Base-by-base conservation (phyloP, 140 eudicot genomes). In the Oenanthe javanica region DNA sequence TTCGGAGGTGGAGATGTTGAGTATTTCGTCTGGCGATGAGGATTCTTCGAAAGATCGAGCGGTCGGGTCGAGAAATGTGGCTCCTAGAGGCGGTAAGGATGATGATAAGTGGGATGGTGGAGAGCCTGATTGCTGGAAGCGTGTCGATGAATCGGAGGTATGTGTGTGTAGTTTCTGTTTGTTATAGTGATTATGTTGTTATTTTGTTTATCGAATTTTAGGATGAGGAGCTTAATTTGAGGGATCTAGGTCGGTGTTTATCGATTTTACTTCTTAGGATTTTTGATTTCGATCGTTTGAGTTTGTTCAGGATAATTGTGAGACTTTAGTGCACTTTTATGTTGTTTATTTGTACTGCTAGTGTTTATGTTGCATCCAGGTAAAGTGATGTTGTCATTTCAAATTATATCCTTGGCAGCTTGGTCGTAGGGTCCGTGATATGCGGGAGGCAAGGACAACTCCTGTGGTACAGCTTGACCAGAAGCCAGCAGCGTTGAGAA, bases 1-100 rank as follows among this genome's bases (percentile, higher is more conserved):
- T 70, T 92, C 97, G 27, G 98, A 94, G 79, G 92, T 94, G 49
- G 98, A 94, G 89, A 85, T 94, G 98, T 86, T 94, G 59, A 94
- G 98, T 82, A 94, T 94, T 6, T 92, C 97, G 6, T 94, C 98
- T 2, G 98, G 98, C 0, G 98, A 94, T 77, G 98, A 94, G 81
- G 97, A 94, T 83, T 81, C 85, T 59, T 81, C 85, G 38, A 79
- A 45, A 72, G 96, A 87, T 80, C 89, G 79, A 50, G 82, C 82
- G 49, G 84, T 66, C 25, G 86, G 80, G 66, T 69, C 86, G 23
- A 87, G 82, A 82, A 86, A 78, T 38, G 85, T 91, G 83, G 83
- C 45, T 16, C 84, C 46, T 19, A 40, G 54, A 59, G 78, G 85
- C 36, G 91, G 81, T 55, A 83, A 79, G 83, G 92, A 90, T 36